These are phyloP conservation scores for Gossypium mustelinum DNA, from an alignment of 345 rosid species.

Conservation along the genomic window DNA sequence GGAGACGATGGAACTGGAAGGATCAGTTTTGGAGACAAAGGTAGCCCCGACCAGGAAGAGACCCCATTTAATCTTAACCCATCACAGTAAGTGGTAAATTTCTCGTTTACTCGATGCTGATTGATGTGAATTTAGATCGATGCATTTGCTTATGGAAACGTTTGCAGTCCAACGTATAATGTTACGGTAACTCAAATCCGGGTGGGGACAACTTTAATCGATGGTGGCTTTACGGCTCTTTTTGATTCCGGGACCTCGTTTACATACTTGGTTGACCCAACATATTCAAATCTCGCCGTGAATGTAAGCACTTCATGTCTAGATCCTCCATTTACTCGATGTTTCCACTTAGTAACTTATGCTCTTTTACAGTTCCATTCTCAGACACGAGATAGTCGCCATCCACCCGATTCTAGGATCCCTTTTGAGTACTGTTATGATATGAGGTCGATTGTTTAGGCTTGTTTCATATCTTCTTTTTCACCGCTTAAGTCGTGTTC, in stretches of 20 bases:
- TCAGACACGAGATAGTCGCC: slow-evolving; percentile 54
- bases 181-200: slow-evolving; percentile 57
- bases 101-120: slow-evolving; percentile 27
- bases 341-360: slow-evolving; percentile 2
- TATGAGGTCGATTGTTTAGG: slow-evolving; percentile 49
- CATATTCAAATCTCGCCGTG: slow-evolving; percentile 47
- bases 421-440: slow-evolving; percentile 78
- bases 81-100: slow-evolving; percentile 66
- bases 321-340: background rate
- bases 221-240: slow-evolving; percentile 55
- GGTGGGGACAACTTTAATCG: slow-evolving; percentile 53
- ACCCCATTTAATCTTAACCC: slow-evolving; percentile 74
- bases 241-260: slow-evolving; percentile 87
- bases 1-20: slow-evolving; percentile 77
- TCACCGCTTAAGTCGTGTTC: slow-evolving; percentile 5
- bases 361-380: slow-evolving; percentile 62
- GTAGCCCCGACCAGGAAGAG: slow-evolving; percentile 77
- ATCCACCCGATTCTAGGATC: slow-evolving; percentile 59
- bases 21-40: slow-evolving; percentile 87
- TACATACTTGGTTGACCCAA: slow-evolving; percentile 64
- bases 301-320: slow-evolving; percentile 41
- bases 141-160: background rate
- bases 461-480: slow-evolving; percentile 4
- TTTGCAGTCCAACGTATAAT: slow-evolving; percentile 68
- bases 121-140: slow-evolving; percentile 4